A percentile compares a stretch with the other conserved stretches of the same genome.
These are phyloP conservation scores for Colletotrichum acutatum DNA, from an alignment of 2,329 filamentous ascomycete genomes.

Conservation along the genomic window DNA sequence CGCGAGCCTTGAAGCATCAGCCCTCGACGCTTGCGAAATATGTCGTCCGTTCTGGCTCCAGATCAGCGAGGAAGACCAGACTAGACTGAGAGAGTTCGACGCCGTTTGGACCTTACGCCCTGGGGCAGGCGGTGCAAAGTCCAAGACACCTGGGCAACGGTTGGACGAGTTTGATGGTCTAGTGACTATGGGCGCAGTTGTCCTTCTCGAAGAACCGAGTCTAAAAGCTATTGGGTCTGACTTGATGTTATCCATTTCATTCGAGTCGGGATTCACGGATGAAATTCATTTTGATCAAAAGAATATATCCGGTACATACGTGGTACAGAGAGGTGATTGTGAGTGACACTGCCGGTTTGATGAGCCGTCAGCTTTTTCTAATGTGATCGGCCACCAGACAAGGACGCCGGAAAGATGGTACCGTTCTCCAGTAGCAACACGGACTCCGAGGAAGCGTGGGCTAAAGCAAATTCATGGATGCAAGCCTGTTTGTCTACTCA, in stretches of 20 bases:
- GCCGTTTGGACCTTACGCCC: neutral
- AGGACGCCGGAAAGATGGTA: neutral
- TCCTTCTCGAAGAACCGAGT: neutral
- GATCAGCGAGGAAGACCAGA: neutral
- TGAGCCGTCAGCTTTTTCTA: neutral
- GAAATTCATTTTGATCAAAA: neutral
- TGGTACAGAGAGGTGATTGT: neutral
- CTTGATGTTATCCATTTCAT: neutral
- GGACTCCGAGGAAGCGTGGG: conserved; percentile 5
- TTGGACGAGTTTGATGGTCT: neutral
- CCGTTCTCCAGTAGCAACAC: neutral
- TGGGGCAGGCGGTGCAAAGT: no score
- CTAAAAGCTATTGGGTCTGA: neutral
- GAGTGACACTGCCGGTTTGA: neutral
- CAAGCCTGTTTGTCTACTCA: neutral
- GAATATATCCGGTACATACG: neutral
- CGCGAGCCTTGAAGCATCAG: neutral
- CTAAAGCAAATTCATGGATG: neutral
- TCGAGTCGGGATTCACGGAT: neutral
- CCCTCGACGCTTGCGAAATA: conserved; percentile 1
- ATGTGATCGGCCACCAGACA: neutral
- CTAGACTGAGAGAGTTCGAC: neutral
- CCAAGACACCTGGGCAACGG: neutral
- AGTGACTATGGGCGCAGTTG: neutral
- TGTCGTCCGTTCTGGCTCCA: conserved; percentile 17